Conservation (phyloP, 805 yeast species). For the Cyberlindnera nakhonratchasimensis region DNA sequence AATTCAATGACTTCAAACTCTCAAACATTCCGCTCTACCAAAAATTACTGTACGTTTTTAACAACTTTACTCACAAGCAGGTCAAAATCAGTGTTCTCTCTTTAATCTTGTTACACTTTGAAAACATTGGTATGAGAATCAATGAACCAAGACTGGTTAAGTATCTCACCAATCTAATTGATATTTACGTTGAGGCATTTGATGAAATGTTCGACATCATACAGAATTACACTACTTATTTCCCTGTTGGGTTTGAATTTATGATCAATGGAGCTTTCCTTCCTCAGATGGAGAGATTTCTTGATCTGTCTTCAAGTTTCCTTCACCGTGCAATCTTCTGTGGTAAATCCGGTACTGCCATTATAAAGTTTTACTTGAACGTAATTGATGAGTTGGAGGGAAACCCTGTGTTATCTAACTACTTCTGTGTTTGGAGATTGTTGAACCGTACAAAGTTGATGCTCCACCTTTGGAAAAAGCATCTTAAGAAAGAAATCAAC, state of each 20-base stretch:
- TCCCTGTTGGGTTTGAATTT: constrained; percentile 22
- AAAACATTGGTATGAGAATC: constrained; percentile 9
- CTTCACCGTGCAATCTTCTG: constrained; percentile 13
- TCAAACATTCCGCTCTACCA: constrained; percentile 5
- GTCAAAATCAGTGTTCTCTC: constrained; percentile 11
- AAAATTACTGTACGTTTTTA: constrained; percentile 13
- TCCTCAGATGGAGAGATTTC: constrained; percentile 15
- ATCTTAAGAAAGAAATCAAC: constrained; percentile 12
- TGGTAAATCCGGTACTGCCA: constrained; percentile 6
- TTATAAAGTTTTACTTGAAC: constrained; percentile 17
- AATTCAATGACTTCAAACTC: constrained; percentile 16
- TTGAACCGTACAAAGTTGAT: constrained; percentile 13
- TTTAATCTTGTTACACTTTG: constrained; percentile 21
- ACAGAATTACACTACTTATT: constrained; percentile 20
- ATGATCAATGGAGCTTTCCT: constrained; percentile 13
- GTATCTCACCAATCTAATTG: constrained; percentile 2
- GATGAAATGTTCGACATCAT: constrained; percentile 20
- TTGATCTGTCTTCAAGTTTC: constrained; percentile 7
- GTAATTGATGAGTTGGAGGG: constrained; percentile 22
- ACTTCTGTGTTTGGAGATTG: constrained; percentile 22
- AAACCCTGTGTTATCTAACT: constrained; percentile 15
- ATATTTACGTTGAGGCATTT: constrained; percentile 8
- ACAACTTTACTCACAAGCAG: constrained; percentile 15
- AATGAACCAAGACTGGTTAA: constrained; percentile 9
- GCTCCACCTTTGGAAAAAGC: constrained; percentile 18